phyloP scores from a whole-genome alignment of 306 rosid species.

The Trifolium fragiferum region DNA sequence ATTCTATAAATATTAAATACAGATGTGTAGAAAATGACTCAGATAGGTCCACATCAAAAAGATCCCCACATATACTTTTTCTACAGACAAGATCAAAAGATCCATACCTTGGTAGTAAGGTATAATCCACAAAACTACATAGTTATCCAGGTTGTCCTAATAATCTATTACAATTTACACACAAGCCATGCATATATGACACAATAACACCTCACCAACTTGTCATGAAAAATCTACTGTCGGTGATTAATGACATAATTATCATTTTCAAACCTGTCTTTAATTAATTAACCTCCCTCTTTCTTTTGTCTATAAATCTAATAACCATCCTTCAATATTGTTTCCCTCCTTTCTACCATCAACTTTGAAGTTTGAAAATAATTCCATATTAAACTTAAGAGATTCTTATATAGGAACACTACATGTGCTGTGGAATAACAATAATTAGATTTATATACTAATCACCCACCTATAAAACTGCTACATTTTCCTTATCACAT shows the following conservation, averaged over 20 bases:
- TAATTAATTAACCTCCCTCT: not conserved
- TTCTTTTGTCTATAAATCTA: slow-evolving; percentile 56
- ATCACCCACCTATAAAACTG: slow-evolving; percentile 48
- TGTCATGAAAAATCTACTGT: slow-evolving; percentile 49
- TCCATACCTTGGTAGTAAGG: slow-evolving; percentile 20
- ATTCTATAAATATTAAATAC: slow-evolving; percentile 8
- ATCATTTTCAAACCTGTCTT: slow-evolving; percentile 35
- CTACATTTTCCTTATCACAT: slow-evolving; percentile 33
- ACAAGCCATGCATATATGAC: slow-evolving; percentile 53
- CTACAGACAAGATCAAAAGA: not conserved
- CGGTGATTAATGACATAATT: slow-evolving; percentile 43
- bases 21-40: not conserved
- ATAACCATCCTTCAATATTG: slow-evolving; percentile 50
- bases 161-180: slow-evolving; percentile 37
- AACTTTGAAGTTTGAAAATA: slow-evolving; percentile 48
- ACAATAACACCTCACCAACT: slow-evolving; percentile 55
- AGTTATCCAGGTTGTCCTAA: slow-evolving; percentile 50
- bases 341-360: slow-evolving; percentile 44
- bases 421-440: slow-evolving; percentile 64
- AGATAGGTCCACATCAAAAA: slow-evolving; percentile 9
- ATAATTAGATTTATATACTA: slow-evolving; percentile 45
- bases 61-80: slow-evolving; percentile 2
- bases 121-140: slow-evolving; percentile 34
- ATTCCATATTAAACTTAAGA: slow-evolving; percentile 44
- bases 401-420: slow-evolving; percentile 48